A percentile compares a stretch with the other conserved stretches of the same genome.
Evolutionary conservation across 1,284 basidiomycete genomes (phyloP).

Genomic region (Cryptococcus hybrid): DNA sequence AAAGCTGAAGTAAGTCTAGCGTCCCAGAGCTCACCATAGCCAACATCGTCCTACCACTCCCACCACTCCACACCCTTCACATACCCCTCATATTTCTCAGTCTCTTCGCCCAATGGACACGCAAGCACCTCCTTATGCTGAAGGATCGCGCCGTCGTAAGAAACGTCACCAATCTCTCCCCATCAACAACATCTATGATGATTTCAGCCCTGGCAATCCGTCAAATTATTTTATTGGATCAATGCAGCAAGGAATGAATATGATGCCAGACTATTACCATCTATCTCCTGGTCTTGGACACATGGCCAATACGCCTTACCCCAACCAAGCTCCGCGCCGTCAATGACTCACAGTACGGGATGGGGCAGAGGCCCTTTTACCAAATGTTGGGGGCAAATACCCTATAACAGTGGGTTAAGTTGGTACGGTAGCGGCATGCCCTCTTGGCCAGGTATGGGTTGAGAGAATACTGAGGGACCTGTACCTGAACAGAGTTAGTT

Average conservation of each 20-base stretch:
- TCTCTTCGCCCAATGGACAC: not conserved
- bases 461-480: not conserved
- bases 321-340: not conserved
- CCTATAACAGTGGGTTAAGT: constrained; percentile 11
- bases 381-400: not conserved
- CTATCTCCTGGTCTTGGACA: not conserved
- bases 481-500: not conserved
- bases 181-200: not conserved
- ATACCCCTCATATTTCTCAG: not conserved
- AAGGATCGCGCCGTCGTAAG: not conserved
- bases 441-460: constrained; percentile 12
- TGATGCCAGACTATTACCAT: constrained; percentile 17
- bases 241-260: not conserved
- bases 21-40: no score
- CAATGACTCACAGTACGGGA: not conserved
- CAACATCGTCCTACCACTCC: not conserved
- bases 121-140: constrained; percentile 4
- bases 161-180: not conserved
- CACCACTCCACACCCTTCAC: not conserved
- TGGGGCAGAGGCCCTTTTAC: constrained; percentile 1
- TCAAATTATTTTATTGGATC: not conserved
- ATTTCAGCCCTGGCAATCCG: not conserved
- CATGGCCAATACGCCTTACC: constrained; percentile 6
- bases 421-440: constrained; percentile 13
- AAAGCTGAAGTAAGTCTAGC: no score